A percentile compares a stretch with the other conserved stretches of the same genome.
These are phyloP conservation scores for Trichophyton schoenleinii DNA, from an alignment of 2,329 filamentous ascomycete genomes.

Conservation along the genomic window DNA sequence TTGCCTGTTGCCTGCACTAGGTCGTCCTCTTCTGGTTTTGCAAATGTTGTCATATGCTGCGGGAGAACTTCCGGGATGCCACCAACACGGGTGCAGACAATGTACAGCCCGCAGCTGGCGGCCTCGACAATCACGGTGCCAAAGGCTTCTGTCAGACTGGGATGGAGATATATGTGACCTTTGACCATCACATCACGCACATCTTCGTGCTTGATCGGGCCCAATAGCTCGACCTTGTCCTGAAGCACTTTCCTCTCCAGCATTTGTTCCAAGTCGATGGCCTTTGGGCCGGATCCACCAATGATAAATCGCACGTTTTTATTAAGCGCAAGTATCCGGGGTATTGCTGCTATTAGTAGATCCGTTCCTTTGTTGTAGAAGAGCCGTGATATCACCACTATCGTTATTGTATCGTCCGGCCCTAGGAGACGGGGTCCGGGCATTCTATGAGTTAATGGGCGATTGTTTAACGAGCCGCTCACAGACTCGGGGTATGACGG, in stretches of 20 bases:
- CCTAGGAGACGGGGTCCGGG: slow-evolving; percentile 53
- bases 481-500: slow-evolving; percentile 39
- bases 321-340: slow-evolving; percentile 76
- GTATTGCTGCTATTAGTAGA: slow-evolving; percentile 88
- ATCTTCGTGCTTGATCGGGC: slow-evolving; percentile 86
- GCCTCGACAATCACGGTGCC: slow-evolving; percentile 97
- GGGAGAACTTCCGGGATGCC: slow-evolving; percentile 95
- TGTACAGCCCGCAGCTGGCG: slow-evolving; percentile 86
- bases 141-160: slow-evolving; percentile 89
- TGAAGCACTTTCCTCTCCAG: slow-evolving; percentile 89
- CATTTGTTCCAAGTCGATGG: slow-evolving; percentile 97
- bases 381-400: slow-evolving; percentile 90
- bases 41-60: slow-evolving; percentile 93
- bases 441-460: slow-evolving; percentile 21
- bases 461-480: slow-evolving; percentile 12
- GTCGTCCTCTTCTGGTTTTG: slow-evolving; percentile 92
- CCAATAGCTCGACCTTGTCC: slow-evolving; percentile 84
- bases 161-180: slow-evolving; percentile 92
- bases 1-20: slow-evolving; percentile 77
- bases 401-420: slow-evolving; percentile 78
- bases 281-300: slow-evolving; percentile 87
- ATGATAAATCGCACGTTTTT: slow-evolving; percentile 95
- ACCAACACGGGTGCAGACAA: slow-evolving; percentile 91
- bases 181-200: slow-evolving; percentile 95
- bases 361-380: slow-evolving; percentile 99